phyloP scores from a whole-genome alignment of 768 basidiomycete genomes.

The Lactarius akahatsu region DNA sequence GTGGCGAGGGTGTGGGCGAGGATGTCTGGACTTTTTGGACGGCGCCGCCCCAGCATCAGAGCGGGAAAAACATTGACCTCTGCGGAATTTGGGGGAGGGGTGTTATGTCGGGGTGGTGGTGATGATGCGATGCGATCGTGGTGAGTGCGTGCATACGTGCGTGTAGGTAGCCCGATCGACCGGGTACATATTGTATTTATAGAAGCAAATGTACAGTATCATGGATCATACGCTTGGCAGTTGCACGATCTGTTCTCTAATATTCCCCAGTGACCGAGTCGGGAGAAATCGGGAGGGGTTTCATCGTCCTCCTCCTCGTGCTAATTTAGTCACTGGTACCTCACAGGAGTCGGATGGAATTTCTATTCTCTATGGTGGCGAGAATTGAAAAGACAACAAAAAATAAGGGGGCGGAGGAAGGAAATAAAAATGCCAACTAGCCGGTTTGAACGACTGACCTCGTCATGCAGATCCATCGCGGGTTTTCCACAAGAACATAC shows the following conservation, averaged over 20 bases:
- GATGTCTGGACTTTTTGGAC: conserved; percentile 26
- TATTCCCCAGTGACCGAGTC: background rate
- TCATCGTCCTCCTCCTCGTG: too few species aligned
- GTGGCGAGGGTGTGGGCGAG: conserved; percentile 28
- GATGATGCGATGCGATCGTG: background rate
- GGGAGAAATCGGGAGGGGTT: background rate
- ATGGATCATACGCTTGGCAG: background rate
- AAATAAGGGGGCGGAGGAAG: background rate
- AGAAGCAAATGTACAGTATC: conserved; percentile 4
- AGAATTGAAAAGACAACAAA: background rate
- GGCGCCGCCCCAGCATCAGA: background rate
- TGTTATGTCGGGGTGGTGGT: background rate
- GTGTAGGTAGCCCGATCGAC: background rate
- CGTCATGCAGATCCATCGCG: conserved; percentile 17
- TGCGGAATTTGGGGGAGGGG: background rate
- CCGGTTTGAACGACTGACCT: conserved; percentile 30
- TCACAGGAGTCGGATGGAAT: too few species aligned
- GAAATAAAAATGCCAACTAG: conserved; percentile 27
- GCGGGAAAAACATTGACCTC: background rate
- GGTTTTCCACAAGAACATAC: conserved; percentile 1
- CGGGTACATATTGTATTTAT: conserved; percentile 6
- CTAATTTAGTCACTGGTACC: too few species aligned
- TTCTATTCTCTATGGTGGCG: too few species aligned
- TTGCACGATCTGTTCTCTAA: background rate
- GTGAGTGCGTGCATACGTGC: background rate